phyloP scores from a whole-genome alignment of 495 filamentous ascomycete species.

The Viridothelium virens region DNA sequence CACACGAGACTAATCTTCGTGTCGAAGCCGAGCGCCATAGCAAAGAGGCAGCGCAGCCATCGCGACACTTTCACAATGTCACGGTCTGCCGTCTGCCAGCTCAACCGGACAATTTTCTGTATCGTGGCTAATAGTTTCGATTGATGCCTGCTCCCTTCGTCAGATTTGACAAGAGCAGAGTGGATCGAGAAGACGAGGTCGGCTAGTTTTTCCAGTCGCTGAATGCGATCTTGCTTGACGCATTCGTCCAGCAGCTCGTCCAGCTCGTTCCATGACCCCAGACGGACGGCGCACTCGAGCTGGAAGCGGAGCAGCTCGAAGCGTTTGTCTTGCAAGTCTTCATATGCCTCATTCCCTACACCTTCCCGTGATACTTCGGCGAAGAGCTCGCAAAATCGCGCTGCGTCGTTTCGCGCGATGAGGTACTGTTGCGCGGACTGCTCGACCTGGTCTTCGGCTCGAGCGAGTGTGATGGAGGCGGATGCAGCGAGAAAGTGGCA shows the following conservation, averaged over 20 bases:
- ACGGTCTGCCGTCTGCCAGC: slow-evolving; percentile 47
- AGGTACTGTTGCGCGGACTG: slow-evolving; percentile 52
- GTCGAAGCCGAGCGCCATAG: slow-evolving; percentile 47
- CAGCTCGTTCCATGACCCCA: slow-evolving; percentile 63
- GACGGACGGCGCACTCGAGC: slow-evolving; percentile 61
- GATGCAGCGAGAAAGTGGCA: slow-evolving; percentile 61
- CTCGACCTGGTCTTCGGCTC: slow-evolving; percentile 55
- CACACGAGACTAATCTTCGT: slow-evolving; percentile 29
- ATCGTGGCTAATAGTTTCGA: slow-evolving; percentile 21
- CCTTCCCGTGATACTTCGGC: slow-evolving; percentile 28
- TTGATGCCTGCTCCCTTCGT: slow-evolving; percentile 12
- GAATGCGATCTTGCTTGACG: slow-evolving; percentile 23
- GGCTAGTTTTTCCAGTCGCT: slow-evolving; percentile 32
- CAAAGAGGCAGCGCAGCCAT: slow-evolving; percentile 67
- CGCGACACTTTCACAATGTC: slow-evolving; percentile 52
- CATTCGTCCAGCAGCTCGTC: slow-evolving; percentile 51
- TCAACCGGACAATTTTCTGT: slow-evolving; percentile 55
- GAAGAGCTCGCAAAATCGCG: slow-evolving; percentile 43
- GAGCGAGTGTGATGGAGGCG: slow-evolving; percentile 52
- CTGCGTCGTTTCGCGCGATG: slow-evolving; percentile 47
- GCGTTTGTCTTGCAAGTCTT: slow-evolving; percentile 26
- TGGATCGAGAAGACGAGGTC: slow-evolving; percentile 34
- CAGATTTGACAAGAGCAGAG: slow-evolving; percentile 15
- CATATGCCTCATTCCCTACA: slow-evolving; percentile 18
- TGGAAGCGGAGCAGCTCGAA: slow-evolving; percentile 59